Evolutionary conservation across 257 asterid genomes (phyloP).

Genomic region (Plantago elongata): DNA sequence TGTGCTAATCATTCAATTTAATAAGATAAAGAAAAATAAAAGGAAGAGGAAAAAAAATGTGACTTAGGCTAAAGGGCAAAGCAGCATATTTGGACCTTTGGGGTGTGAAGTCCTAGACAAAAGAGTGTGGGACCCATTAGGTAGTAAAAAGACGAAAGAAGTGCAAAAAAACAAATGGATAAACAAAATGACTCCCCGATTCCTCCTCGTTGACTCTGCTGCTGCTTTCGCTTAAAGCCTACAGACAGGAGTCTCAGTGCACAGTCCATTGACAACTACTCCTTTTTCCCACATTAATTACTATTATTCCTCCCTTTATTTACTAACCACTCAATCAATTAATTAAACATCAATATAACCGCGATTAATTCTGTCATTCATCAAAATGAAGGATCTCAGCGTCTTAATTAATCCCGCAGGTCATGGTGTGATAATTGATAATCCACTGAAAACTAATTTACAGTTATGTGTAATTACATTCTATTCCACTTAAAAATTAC

Average conservation of each 20-base stretch:
- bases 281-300: background rate
- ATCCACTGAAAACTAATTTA: no score
- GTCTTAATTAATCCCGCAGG: no score
- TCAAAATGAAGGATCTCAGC: no score
- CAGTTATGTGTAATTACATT: no score
- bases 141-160: slow-evolving; percentile 4
- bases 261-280: slow-evolving; percentile 9
- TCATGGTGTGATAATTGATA: no score
- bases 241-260: slow-evolving; percentile 7
- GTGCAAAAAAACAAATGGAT: background rate
- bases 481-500: no score
- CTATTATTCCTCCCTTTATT: background rate
- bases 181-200: slow-evolving; percentile 2
- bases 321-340: no score
- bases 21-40: background rate
- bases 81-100: slow-evolving; percentile 19
- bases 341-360: no score
- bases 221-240: slow-evolving; percentile 7
- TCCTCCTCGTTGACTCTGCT: slow-evolving; percentile 6
- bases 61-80: slow-evolving; percentile 4
- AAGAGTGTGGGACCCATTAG: slow-evolving; percentile 6
- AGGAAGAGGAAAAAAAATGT: no score
- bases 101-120: slow-evolving; percentile 10
- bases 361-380: no score
- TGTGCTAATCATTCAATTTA: background rate